Base-by-base conservation (phyloP, 2,329 filamentous ascomycete species). In the Mycogone perniciosa region DNA sequence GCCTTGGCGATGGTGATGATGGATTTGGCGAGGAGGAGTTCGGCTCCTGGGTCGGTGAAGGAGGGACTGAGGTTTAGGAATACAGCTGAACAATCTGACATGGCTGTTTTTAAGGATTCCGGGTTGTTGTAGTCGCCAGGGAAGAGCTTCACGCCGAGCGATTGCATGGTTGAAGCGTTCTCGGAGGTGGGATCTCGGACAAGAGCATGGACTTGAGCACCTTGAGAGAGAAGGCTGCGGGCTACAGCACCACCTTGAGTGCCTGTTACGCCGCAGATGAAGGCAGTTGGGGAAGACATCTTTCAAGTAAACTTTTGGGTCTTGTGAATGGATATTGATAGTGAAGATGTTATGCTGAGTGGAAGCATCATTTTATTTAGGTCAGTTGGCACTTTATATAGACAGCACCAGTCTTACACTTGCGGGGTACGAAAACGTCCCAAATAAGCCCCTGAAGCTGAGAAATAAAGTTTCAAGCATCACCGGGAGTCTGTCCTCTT, bases 221-320 rank as follows among this genome's bases (percentile, higher is more conserved):
- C 56, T 4, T 62, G 50, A 6, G 59, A 55, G 29, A 62, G 64
- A 31, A 74, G 69, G 35, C 64, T 57, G 31, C 61, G 59, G 46
- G 65, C 61, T 29, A 73, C 52, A 7, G 67, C 62, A 4, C 62
- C 62, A 43, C 72, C 72, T 53, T 72, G 69, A 38, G 54, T 64
- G 30, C 72, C 71, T 1, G 72, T 74, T 6, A 67, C 68, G 46
- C 64, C 66, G 50, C 60, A 62, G 52, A 74, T 63, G 54, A 73
- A 74, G 33, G 67, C 62, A 27, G 55, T 64, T 20, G 20, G 20
- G 20, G 20, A 3, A 20, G 20, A 20, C 20, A 20, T 20, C 3
- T 2, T 20, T 20, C 20, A 20, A 20, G 20, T 20, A 20, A 20
- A 20, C 20, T 20, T 20, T 20, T 20, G 20, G 20, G 3, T 20